Evolutionary conservation across 1,139 yeast species (phyloP), one percentile per base, ranked within the genome.

Genomic region (Pichia sp.): DNA sequence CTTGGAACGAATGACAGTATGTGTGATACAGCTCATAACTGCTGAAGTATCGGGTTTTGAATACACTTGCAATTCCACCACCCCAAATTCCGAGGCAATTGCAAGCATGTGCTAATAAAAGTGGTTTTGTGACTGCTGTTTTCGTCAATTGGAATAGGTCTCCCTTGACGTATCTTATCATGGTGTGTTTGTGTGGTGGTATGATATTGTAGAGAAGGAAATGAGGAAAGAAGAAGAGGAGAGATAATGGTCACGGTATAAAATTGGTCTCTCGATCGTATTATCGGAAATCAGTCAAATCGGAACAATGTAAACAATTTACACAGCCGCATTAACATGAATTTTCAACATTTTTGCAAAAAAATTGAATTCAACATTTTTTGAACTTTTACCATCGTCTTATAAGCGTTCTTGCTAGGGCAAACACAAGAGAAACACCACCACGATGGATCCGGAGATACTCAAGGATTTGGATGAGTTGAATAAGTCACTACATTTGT

Each of bases 51-150:
- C 69, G 61, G 27, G 57, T 53, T 32, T 70, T 70, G 60, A 85
- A 80, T 9, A 65, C 70, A 2, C 70, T 70, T 0, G 91, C 93
- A 3, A 88, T 78, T 0, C 96, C 96, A 0, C 87, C 93, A 4
- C 95, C 94, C 96, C 96, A 88, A 0, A 74, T 61, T 0, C 96
- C 96, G 31, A 73, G 70, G 45, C 90, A 82, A 59, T 88, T 88
- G 60, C 96, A 88, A 0, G 96, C 83, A 61, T 88, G 96, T 1
- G 83, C 85, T 11, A 80, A 65, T 3, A 83, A 65, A 0, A 76
- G 53, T 8, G 68, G 67, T 3, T 34, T 37, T 10, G 20, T 33
- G 4, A 20, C 15, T 5, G 31, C 37, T 1, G 53, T 20, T 27
- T 44, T 50, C 1, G 67, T 59, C 21, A 75, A 71, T 17, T 67